Base-by-base conservation (phyloP, 495 filamentous ascomycete genomes). In the Aspergillus baeticus region DNA sequence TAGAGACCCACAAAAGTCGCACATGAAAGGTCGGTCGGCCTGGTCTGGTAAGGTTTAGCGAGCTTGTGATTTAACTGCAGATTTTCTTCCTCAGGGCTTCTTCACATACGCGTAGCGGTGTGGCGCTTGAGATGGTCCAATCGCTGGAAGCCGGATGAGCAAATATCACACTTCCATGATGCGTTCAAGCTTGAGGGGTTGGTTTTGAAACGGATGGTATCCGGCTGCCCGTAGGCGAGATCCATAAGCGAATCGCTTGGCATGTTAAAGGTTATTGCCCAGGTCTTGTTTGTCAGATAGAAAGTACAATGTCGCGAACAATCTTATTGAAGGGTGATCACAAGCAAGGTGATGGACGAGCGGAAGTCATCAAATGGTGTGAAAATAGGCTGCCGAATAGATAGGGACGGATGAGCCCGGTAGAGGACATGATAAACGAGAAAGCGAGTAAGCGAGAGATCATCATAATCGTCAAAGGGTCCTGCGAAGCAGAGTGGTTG, bases 101-200 rank as follows among this genome's bases (percentile, higher is more conserved):
- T 5, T 36, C 14, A 54, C 69, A 22, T 66, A 73, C 69, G 71
- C 14, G 65, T 67, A 10, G 54, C 35, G 11, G 34, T 29, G 59
- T 72, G 71, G 18, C 70, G 66, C 45, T 66, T 69, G 51, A 68
- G 49, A 51, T 75, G 69, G 60, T 71, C 67, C 38, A 67, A 22
- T 23, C 70, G 63, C 17, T 62, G 59, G 48, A 75, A 73, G 21
- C 34, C 48, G 1, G 69, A 57, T n/a, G 55, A n/a, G 44, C 70
- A 73, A 21, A 60, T 36, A 38, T 70, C 52, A 51, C 71, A 73
- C 34, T 37, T 65, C 71, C 68, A 70, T 10, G 10, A 8, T 38
- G 39, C 36, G 17, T 43, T 38, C 23, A 31, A 21, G 26, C 23
- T 49, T 33, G n/a, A 45, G 33, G 52, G n/a, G 17, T 55, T 45